Evolutionary conservation across 1,284 basidiomycete genomes (phyloP).

Genomic region (Ustilago bromivora): DNA sequence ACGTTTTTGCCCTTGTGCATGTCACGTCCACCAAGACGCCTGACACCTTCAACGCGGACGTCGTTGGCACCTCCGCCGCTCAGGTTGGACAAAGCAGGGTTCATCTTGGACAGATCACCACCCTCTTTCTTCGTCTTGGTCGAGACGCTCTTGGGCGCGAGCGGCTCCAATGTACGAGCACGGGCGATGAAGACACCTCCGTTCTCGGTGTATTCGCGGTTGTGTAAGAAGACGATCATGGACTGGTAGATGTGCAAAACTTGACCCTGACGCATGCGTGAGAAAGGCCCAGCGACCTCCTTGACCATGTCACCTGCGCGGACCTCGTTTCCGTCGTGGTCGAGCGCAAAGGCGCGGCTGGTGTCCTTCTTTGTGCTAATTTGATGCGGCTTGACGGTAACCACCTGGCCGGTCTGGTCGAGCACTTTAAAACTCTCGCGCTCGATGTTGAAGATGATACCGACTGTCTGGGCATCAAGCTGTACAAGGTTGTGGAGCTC

Average conservation of each 20-base stretch:
- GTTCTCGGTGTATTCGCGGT: conserved; percentile 89
- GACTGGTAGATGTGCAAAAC: conserved; percentile 96
- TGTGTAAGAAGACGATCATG: conserved; percentile 92
- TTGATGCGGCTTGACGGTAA: conserved; percentile 91
- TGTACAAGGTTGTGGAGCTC: conserved; percentile 96
- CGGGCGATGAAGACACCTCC: conserved; percentile 91
- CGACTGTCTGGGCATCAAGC: conserved; percentile 91
- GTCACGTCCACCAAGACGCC: conserved; percentile 72
- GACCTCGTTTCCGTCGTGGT: conserved; percentile 82
- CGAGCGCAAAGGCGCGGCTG: conserved; percentile 85
- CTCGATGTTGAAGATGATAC: conserved; percentile 97
- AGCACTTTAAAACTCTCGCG: conserved; percentile 93
- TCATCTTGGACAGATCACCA: conserved; percentile 93
- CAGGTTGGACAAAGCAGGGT: conserved; percentile 77
- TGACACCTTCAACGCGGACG: conserved; percentile 50
- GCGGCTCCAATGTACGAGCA: conserved; percentile 66
- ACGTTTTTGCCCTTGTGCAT: conserved; percentile 84
- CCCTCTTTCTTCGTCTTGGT: conserved; percentile 52
- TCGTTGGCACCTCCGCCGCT: conserved; percentile 59
- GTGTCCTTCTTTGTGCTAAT: conserved; percentile 88
- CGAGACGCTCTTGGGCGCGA: conserved; percentile 79
- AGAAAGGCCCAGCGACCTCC: conserved; percentile 87
- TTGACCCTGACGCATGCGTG: conserved; percentile 81
- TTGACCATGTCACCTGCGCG: conserved; percentile 91
- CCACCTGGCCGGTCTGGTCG: conserved; percentile 86